Evolutionary conservation across 805 yeast species (phyloP).

Genomic region (Myxozyma lipomycoides): DNA sequence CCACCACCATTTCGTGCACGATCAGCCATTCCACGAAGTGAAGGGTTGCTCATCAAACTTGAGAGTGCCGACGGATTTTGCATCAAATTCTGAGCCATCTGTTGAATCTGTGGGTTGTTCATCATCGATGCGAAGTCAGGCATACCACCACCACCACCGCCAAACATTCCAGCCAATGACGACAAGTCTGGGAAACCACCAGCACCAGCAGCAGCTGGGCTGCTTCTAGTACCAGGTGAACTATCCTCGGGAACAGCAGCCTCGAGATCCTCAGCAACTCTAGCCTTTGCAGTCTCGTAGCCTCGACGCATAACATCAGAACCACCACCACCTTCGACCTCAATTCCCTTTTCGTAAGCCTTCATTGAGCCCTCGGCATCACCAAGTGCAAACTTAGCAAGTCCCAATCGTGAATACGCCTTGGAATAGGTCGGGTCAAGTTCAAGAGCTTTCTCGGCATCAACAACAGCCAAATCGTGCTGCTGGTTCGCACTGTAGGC

Average conservation of each 20-base stretch:
- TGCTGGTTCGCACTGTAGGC: conserved; percentile 78
- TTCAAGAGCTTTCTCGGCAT: conserved; percentile 77
- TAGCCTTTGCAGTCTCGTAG: conserved; percentile 85
- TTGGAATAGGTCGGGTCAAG: conserved; percentile 78
- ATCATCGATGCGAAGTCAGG: conserved; percentile 65
- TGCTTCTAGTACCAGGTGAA: conserved; percentile 10
- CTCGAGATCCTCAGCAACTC: conserved; percentile 64
- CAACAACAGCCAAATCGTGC: conserved; percentile 73
- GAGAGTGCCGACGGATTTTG: conserved; percentile 73
- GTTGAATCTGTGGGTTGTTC: conserved; percentile 88
- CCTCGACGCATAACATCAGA: conserved; percentile 90
- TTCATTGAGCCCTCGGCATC: conserved; percentile 84
- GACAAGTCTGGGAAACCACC: conserved; percentile 72
- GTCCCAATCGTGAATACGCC: conserved; percentile 92
- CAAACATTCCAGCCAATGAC: conserved; percentile 51
- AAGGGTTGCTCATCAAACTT: conserved; percentile 75
- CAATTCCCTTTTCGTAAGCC: conserved; percentile 84
- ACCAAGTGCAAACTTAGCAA: conserved; percentile 92
- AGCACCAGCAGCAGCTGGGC: conserved; percentile 35
- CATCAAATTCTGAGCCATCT: conserved; percentile 86
- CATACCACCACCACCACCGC: conserved; percentile 66
- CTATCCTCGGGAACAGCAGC: conserved; percentile 28
- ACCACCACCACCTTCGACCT: conserved; percentile 77
- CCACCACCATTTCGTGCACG: conserved; percentile 62
- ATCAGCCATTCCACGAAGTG: conserved; percentile 78